Evolutionary conservation across 2,329 filamentous ascomycete species (phyloP).

Genomic region (Colletotrichum spinosum): DNA sequence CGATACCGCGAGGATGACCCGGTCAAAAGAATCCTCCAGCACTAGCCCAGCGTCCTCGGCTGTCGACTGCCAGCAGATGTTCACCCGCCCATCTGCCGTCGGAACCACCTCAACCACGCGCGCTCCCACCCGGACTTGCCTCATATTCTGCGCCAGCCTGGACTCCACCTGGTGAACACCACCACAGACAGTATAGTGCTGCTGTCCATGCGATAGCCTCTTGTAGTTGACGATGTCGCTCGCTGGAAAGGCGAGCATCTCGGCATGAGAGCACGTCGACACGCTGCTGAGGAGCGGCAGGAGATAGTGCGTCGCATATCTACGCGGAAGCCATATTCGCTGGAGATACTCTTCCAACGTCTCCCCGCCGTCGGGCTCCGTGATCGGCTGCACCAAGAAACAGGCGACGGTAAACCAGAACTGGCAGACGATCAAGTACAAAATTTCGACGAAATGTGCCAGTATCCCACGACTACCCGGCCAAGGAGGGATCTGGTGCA

Average conservation of each 20-base stretch:
- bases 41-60: conserved; percentile 20
- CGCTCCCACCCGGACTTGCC: conserved; percentile 53
- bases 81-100: conserved; percentile 41
- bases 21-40: conserved; percentile 57
- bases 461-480: conserved; percentile 51
- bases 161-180: conserved; percentile 63
- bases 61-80: conserved; percentile 48
- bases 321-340: conserved; percentile 61
- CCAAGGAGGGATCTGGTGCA: conserved; percentile 60
- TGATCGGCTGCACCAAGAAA: conserved; percentile 56
- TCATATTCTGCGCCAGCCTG: conserved; percentile 54
- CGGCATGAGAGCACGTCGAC: conserved; percentile 64
- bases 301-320: conserved; percentile 62
- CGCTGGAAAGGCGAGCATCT: conserved; percentile 63
- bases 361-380: conserved; percentile 47
- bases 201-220: conserved; percentile 55
- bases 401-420: conserved; percentile 65
- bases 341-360: conserved; percentile 60
- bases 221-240: conserved; percentile 65
- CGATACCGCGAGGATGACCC: conserved; percentile 65
- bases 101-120: conserved; percentile 51
- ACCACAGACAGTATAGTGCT: conserved; percentile 62
- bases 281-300: conserved; percentile 66
- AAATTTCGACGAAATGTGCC: conserved; percentile 55
- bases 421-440: conserved; percentile 61